Evolutionary conservation across 805 yeast species (phyloP).

Genomic region (Candida stauntonica): DNA sequence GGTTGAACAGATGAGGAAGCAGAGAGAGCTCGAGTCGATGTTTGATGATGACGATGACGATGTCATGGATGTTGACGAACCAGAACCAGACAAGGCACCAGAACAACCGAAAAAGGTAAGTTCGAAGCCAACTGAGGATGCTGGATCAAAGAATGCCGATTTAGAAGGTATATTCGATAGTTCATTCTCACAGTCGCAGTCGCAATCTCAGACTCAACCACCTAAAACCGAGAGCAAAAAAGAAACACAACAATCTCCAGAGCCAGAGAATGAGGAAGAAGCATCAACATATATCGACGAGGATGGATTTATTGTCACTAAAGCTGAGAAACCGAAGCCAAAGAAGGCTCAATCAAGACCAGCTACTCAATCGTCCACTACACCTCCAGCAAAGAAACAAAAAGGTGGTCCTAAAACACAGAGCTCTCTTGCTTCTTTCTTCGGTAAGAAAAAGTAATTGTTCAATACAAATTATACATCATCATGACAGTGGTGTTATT

Average conservation of each 20-base stretch:
- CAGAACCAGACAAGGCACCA: background rate
- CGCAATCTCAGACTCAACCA: conserved; percentile 7
- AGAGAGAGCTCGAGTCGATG: conserved; percentile 30
- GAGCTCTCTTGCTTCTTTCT: conserved; percentile 44
- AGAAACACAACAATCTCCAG: background rate
- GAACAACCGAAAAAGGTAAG: conserved; percentile 1
- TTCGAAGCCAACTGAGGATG: background rate
- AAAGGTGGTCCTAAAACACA: conserved; percentile 33
- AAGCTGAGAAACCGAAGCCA: conserved; percentile 21
- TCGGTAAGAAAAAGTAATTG: conserved; percentile 33
- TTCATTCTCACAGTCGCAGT: conserved; percentile 17
- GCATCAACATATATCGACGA: conserved; percentile 37
- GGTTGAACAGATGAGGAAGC: conserved; percentile 12
- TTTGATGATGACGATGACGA: conserved; percentile 32
- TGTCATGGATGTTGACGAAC: conserved; percentile 2
- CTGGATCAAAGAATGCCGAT: conserved; percentile 9
- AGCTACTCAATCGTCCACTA: conserved; percentile 2
- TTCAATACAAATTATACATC: too few relatives aligned
- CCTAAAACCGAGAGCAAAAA: background rate
- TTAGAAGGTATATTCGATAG: conserved; percentile 23
- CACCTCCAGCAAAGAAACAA: conserved; percentile 16
- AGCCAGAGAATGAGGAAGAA: conserved; percentile 11
- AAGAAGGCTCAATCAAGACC: conserved; percentile 6
- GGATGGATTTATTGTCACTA: conserved; percentile 47
- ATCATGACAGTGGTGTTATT: too few relatives aligned